A percentile compares a stretch with the other conserved stretches of the same genome.
Evolutionary conservation across 257 asterid genomes (phyloP).

Genomic region (Przewalskia tangutica): DNA sequence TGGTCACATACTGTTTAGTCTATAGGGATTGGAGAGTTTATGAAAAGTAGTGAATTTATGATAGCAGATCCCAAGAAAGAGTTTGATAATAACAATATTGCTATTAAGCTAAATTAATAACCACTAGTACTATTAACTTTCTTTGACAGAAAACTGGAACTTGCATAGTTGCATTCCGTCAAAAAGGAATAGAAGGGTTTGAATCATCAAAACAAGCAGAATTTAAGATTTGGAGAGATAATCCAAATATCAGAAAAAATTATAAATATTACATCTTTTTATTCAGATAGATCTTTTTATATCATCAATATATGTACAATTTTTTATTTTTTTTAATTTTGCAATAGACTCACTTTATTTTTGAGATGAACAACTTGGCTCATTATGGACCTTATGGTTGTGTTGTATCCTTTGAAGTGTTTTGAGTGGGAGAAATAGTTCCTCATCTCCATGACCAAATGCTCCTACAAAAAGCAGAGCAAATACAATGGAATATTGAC

Average conservation of each 20-base stretch:
- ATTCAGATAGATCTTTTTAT: no score
- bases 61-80: slow-evolving; percentile 8
- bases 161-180: no score
- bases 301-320: not conserved
- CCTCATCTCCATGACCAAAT: slow-evolving; percentile 26
- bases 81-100: not conserved
- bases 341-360: slow-evolving; percentile 48
- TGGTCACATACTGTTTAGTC: not conserved
- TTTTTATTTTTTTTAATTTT: not conserved
- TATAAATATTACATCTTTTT: no score
- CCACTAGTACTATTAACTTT: not conserved
- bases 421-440: slow-evolving; percentile 31
- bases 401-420: slow-evolving; percentile 18
- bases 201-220: no score
- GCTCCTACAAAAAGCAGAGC: slow-evolving; percentile 18
- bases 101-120: not conserved
- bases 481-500: not conserved
- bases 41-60: not conserved
- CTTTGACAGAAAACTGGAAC: no score
- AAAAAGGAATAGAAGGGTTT: no score
- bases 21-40: not conserved
- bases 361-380: slow-evolving; percentile 24
- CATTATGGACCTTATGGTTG: not conserved
- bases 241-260: no score
- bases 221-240: no score